phyloP scores from a whole-genome alignment of 75 land plant genomes.

The Adiantum capillusveneris region DNA sequence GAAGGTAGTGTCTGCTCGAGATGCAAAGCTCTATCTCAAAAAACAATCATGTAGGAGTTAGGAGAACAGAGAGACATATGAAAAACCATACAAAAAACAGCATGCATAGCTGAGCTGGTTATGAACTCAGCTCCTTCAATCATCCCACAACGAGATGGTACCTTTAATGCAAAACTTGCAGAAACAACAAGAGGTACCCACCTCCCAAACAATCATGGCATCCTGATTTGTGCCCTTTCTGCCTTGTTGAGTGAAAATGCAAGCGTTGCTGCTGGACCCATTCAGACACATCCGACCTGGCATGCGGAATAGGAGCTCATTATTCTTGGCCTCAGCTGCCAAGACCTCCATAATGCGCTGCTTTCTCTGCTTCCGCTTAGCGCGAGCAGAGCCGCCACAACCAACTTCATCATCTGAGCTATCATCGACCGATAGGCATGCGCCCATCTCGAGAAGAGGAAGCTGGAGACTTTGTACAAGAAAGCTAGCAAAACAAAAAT shows the following conservation, averaged over 20 bases:
- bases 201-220: constrained; percentile 96
- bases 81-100: no score
- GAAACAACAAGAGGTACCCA: constrained; percentile 7
- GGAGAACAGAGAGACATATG: no score
- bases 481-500: no score
- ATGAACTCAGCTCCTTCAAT: no score
- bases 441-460: constrained; percentile 64
- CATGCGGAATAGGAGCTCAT: constrained; percentile 34
- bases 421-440: constrained; percentile 71
- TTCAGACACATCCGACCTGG: constrained; percentile 58
- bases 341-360: constrained; percentile 18
- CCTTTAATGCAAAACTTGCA: no score
- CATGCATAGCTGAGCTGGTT: no score
- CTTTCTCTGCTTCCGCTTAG: constrained; percentile 17
- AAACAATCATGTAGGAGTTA: no score
- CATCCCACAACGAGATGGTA: no score
- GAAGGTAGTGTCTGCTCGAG: constrained; percentile 59
- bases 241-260: constrained; percentile 72
- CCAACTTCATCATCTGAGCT: constrained; percentile 12
- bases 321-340: constrained; percentile 43
- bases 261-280: constrained; percentile 53
- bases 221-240: constrained; percentile 84
- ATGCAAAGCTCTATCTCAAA: constrained; percentile 24
- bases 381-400: constrained; percentile 13
- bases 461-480: no score